Conservation (phyloP, 1,139 yeast genomes). For the Groenewaldozyma sp. region DNA sequence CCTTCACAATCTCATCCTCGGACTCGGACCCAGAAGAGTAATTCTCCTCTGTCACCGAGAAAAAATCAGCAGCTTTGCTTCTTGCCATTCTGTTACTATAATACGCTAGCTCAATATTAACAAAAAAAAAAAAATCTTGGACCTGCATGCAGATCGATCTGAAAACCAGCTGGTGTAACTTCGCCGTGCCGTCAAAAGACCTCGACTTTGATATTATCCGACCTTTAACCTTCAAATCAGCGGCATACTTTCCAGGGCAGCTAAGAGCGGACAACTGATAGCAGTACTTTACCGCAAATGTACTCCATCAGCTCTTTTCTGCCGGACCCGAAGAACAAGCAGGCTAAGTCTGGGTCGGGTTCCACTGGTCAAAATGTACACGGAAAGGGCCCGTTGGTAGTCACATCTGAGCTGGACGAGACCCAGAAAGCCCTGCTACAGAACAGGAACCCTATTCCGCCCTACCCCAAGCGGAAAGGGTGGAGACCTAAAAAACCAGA, state of each 20-base stretch:
- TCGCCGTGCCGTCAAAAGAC: too few species aligned
- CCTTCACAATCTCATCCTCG: slow-evolving; percentile 9
- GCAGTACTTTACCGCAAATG: slow-evolving; percentile 7
- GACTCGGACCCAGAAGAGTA: slow-evolving; percentile 5
- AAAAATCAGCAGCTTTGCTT: slow-evolving; percentile 16
- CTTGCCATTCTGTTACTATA: too few species aligned
- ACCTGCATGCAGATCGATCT: too few species aligned
- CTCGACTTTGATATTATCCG: too few species aligned
- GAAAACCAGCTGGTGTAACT: too few species aligned
- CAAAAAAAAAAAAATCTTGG: too few species aligned
- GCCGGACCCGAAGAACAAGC: slow-evolving; percentile 19
- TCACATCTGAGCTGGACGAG: slow-evolving; percentile 7
- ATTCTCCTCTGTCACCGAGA: slow-evolving; percentile 8
- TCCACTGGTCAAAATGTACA: slow-evolving; percentile 1
- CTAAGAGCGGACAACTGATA: too few species aligned
- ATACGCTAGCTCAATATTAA: too few species aligned
- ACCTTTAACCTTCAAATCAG: too few species aligned
- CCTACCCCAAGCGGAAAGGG: slow-evolving; percentile 24
- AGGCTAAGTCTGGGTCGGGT: slow-evolving; percentile 1
- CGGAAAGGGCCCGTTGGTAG: neutral
- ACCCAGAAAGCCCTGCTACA: slow-evolving; percentile 9
- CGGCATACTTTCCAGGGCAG: too few species aligned
- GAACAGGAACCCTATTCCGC: slow-evolving; percentile 17
- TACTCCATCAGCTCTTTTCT: slow-evolving; percentile 18
- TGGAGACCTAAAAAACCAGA: slow-evolving; percentile 25